A percentile compares a stretch with the other conserved stretches of the same genome.
Evolutionary conservation across 169 alveolate species (phyloP).

Genomic region (Babesia bovis): DNA sequence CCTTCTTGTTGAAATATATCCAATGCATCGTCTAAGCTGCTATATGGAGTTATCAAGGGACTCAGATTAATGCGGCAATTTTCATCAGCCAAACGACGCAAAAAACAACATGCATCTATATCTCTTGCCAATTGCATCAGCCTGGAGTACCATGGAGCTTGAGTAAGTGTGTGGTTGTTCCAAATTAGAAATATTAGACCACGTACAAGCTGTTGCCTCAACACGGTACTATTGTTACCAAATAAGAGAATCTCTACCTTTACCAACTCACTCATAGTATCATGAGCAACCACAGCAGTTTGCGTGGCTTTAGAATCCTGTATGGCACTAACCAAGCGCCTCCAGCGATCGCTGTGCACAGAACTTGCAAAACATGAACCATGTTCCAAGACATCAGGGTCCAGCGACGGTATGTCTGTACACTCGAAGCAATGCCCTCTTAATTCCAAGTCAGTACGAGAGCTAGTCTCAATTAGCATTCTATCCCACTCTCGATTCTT

Average conservation of each 20-base stretch:
- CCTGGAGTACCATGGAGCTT: constrained; percentile 42
- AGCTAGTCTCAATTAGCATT: not conserved
- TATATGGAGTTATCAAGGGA: constrained; percentile 67
- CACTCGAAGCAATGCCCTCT: not conserved
- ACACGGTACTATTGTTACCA: not conserved
- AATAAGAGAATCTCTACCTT: constrained; percentile 35
- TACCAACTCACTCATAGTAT: constrained; percentile 11
- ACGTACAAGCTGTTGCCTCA: constrained; percentile 3
- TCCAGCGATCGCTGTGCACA: constrained; percentile 21
- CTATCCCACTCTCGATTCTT: constrained; percentile 13
- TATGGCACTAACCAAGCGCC: not conserved
- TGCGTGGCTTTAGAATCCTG: not conserved
- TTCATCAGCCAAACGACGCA: constrained; percentile 2
- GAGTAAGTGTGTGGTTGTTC: constrained; percentile 1
- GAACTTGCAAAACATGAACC: not conserved
- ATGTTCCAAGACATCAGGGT: not conserved
- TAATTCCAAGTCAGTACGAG: not conserved
- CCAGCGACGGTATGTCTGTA: not conserved
- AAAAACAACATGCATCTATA: constrained; percentile 20
- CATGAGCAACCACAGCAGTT: not conserved
- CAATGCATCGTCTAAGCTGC: constrained; percentile 32
- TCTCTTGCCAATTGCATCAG: constrained; percentile 21
- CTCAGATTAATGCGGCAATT: not conserved
- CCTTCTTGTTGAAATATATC: constrained; percentile 32
- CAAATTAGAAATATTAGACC: constrained; percentile 20